Evolutionary conservation across 1,284 basidiomycete species (phyloP).

Genomic region (Ceratorhiza oryzae-sativae): DNA sequence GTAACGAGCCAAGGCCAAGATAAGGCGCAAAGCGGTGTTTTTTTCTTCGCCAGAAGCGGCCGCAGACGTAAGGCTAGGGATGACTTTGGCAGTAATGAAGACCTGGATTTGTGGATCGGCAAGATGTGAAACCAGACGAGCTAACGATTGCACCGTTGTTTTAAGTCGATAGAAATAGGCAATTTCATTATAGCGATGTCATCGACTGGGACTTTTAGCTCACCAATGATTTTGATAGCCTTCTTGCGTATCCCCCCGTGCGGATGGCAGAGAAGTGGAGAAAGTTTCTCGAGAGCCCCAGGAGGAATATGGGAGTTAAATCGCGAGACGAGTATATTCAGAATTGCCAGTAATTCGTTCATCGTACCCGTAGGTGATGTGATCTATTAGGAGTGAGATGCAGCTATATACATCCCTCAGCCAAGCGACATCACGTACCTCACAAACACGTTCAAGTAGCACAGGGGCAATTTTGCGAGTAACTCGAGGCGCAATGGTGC

Average conservation of each 20-base stretch:
- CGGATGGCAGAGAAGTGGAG: slow-evolving; percentile 75
- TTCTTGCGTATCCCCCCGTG: slow-evolving; percentile 89
- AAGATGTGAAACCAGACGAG: slow-evolving; percentile 78
- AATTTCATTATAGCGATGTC: background rate
- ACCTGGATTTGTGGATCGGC: slow-evolving; percentile 60
- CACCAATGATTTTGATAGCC: slow-evolving; percentile 77
- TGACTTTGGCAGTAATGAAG: slow-evolving; percentile 62
- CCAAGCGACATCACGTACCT: slow-evolving; percentile 58
- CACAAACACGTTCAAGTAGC: slow-evolving; percentile 76
- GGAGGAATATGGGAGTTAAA: slow-evolving; percentile 73
- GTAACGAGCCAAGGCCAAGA: slow-evolving; percentile 79
- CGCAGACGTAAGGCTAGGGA: slow-evolving; percentile 63
- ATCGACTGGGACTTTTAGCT: slow-evolving; percentile 41
- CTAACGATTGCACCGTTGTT: no score
- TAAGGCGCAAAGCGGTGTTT: slow-evolving; percentile 77
- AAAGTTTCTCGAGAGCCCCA: slow-evolving; percentile 65
- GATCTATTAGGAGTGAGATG: no score
- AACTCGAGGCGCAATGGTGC: slow-evolving; percentile 78
- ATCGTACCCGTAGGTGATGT: slow-evolving; percentile 81
- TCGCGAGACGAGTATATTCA: slow-evolving; percentile 90
- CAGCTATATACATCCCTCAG: slow-evolving; percentile 39
- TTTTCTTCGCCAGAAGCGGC: slow-evolving; percentile 66
- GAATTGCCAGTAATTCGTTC: slow-evolving; percentile 88
- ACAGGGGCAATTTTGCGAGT: slow-evolving; percentile 85
- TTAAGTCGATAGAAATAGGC: background rate